Conservation (phyloP, 2,329 filamentous ascomycete genomes). For the Phialophora expanda region DNA sequence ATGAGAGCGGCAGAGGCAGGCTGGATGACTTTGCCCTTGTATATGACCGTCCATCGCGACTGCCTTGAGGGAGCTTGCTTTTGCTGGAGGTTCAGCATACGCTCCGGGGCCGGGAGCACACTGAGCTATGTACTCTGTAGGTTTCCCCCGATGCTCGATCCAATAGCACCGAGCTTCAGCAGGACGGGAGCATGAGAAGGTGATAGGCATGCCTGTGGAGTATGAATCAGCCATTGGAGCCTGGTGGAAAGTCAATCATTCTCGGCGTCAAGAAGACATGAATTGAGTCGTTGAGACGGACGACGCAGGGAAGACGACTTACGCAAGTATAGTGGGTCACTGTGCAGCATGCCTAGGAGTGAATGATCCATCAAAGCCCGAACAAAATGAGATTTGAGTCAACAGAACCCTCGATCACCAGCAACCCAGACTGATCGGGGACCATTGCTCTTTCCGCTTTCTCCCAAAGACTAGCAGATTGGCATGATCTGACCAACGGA, state of each 20-base stretch:
- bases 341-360: background rate
- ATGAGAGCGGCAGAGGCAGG: conserved; percentile 62
- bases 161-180: background rate
- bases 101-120: background rate
- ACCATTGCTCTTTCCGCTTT: background rate
- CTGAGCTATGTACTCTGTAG: background rate
- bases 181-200: background rate
- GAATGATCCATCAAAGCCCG: background rate
- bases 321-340: background rate
- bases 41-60: conserved; percentile 5
- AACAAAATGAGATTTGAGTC: background rate
- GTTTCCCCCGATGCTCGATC: background rate
- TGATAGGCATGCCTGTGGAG: background rate
- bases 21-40: conserved; percentile 60
- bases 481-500: too few relatives aligned
- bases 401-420: background rate
- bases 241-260: background rate
- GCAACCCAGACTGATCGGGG: background rate
- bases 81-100: conserved; percentile 1
- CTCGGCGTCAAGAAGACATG: background rate
- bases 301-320: background rate
- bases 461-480: too few relatives aligned
- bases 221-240: background rate
- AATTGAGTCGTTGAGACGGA: background rate
- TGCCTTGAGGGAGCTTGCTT: background rate